These are phyloP conservation scores for Pseudocercospora cruenta DNA, from an alignment of 2,329 filamentous ascomycete genomes.

Conservation along the genomic window DNA sequence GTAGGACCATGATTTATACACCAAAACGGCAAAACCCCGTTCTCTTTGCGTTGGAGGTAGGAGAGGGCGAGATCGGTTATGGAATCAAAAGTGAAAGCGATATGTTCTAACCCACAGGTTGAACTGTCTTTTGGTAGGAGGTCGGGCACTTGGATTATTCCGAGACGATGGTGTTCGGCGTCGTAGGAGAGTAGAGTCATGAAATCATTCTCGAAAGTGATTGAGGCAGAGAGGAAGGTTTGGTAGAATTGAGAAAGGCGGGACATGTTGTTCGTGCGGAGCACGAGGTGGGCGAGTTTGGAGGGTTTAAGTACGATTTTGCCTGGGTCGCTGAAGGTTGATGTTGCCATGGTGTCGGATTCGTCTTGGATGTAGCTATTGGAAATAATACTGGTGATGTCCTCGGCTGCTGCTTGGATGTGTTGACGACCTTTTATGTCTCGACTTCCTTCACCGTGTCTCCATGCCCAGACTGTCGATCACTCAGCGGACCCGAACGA, in stretches of 20 bases:
- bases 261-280: conserved; percentile 29
- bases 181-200: conserved; percentile 32
- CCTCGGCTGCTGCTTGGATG: no score
- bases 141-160: conserved; percentile 21
- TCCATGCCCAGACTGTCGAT: no score
- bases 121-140: conserved; percentile 17
- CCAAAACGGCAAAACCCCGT: conserved; percentile 28
- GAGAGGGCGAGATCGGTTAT: conserved; percentile 22
- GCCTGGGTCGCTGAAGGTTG: conserved; percentile 15
- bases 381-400: neutral
- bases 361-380: neutral
- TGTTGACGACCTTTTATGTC: no score
- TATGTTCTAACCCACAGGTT: conserved; percentile 30
- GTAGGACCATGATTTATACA: conserved; percentile 31
- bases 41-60: conserved; percentile 28
- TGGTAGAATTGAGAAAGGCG: conserved; percentile 31
- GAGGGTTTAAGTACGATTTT: conserved; percentile 25
- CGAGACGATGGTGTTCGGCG: conserved; percentile 34
- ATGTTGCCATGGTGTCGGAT: neutral
- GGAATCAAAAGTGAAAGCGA: conserved; percentile 30
- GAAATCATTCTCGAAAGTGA: conserved; percentile 22
- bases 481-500: no score
- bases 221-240: conserved; percentile 29
- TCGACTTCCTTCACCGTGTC: no score
- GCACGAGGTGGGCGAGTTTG: conserved; percentile 32